Base-by-base conservation (phyloP, 2,329 filamentous ascomycete genomes). In the Diplodia sapinea region DNA sequence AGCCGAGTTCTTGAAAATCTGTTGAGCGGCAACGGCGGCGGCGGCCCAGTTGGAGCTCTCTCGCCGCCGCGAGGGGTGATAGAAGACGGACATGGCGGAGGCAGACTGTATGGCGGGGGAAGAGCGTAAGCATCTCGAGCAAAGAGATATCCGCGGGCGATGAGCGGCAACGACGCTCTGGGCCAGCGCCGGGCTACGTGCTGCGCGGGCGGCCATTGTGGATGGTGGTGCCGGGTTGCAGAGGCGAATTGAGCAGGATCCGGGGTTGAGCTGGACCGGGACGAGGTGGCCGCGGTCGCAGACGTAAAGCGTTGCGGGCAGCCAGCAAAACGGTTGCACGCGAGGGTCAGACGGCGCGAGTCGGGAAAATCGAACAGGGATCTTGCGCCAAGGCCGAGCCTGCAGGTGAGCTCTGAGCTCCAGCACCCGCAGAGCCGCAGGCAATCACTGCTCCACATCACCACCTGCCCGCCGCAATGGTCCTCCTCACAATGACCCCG, bases 401-500 rank as follows among this genome's bases (percentile, higher is more conserved):
- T n/a, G n/a, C n/a, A n/a, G n/a, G n/a, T n/a, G 40, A 40, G 51
- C 36, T 62, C 26, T 36, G 17, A 67, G 55, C 66, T 62, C 50
- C 36, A 31, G n/a, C 49, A 38, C 31, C 26, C 38, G 38, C 65
- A 61, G 49, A 67, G 38, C 33, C 55, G 36, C 56, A 43, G 26
- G 36, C 47, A 52, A 33, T 59, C 65, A 20, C 47, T 29, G 47
- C 66, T 67, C 56, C 59, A 40, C 65, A 47, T 31, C 56, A 54
- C 17, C 56, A 4, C 20, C 54, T n/a, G n/a, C 11, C 49, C 54
- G 52, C 38, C 52, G 17, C 33, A 59, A 94, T 94, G 91, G 91
- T 94, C 20, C 83, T 91, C 52, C 87, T 95, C 51, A 91, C 89
- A n/a, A 90, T 93, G 83, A 94, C 91, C 4, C 77, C 86, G 72